phyloP scores from a whole-genome alignment of 2,329 filamentous ascomycete genomes.

The Talaromyces sp. region DNA sequence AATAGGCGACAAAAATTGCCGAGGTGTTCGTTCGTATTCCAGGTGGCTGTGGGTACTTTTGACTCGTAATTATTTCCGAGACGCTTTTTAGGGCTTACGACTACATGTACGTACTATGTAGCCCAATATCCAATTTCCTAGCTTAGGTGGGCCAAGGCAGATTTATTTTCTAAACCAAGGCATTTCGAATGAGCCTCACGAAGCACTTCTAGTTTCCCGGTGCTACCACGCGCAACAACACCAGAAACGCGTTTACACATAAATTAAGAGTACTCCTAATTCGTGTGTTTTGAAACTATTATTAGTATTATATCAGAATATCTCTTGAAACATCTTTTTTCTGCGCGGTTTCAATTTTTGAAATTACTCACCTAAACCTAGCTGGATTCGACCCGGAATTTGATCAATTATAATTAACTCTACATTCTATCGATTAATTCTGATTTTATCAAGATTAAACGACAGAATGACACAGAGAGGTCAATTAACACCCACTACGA shows the following conservation, averaged over 20 bases:
- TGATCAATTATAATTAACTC: too few species aligned
- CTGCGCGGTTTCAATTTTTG: too few species aligned
- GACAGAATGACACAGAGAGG: too few species aligned
- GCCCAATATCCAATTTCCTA: background rate
- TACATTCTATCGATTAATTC: too few species aligned
- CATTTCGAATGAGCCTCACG: background rate
- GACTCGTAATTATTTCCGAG: background rate
- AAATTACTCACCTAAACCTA: too few species aligned
- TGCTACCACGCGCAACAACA: too few species aligned
- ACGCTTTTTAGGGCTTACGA: background rate
- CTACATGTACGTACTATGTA: too few species aligned
- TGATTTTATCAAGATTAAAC: too few species aligned
- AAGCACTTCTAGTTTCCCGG: background rate
- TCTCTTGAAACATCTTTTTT: too few species aligned
- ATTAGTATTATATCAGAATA: too few species aligned
- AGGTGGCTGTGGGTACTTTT: background rate
- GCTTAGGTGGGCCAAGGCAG: background rate
- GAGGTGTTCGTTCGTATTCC: background rate
- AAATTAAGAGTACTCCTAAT: background rate
- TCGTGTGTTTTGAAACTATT: background rate
- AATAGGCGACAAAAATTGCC: background rate
- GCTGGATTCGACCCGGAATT: too few species aligned
- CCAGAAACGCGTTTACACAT: background rate
- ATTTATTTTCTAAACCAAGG: background rate
- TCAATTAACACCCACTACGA: too few species aligned